Conservation (phyloP, 2,329 filamentous ascomycete species). For the Hansfordia pulvinata region DNA sequence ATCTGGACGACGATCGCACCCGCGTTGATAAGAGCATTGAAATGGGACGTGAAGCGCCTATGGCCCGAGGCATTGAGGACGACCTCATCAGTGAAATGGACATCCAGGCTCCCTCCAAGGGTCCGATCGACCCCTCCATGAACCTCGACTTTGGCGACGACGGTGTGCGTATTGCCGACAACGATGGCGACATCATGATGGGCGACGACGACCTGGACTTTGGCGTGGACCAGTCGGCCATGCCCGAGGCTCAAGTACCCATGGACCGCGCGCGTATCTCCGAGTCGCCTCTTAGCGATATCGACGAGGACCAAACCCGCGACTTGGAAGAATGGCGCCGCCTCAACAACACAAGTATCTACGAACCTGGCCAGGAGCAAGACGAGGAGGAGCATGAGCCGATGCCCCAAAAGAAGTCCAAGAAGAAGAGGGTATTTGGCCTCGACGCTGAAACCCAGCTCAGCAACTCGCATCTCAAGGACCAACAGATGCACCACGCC, state of each 20-base stretch:
- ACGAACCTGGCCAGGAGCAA: conserved; percentile 46
- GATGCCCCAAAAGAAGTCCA: conserved; percentile 58
- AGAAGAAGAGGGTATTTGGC: conserved; percentile 67
- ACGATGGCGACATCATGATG: conserved; percentile 52
- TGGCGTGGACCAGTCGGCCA: conserved; percentile 44
- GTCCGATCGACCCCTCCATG: conserved; percentile 40
- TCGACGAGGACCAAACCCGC: conserved; percentile 47
- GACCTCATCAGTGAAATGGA: conserved; percentile 56
- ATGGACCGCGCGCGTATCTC: conserved; percentile 46
- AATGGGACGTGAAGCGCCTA: conserved; percentile 75
- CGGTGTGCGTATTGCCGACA: conserved; percentile 45
- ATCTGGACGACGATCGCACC: conserved; percentile 49
- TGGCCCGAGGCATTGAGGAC: conserved; percentile 52
- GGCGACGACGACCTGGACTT: conserved; percentile 51
- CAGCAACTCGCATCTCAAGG: conserved; percentile 64
- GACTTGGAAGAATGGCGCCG: conserved; percentile 46
- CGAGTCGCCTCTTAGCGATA: conserved; percentile 57
- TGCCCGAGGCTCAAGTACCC: conserved; percentile 33
- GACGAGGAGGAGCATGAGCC: conserved; percentile 46
- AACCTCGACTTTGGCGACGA: conserved; percentile 38
- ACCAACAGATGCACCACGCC: conserved; percentile 73
- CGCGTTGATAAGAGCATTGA: conserved; percentile 57
- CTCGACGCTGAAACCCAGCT: conserved; percentile 75
- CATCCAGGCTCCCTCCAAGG: conserved; percentile 40
- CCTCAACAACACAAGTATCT: conserved; percentile 41